Evolutionary conservation across 1,284 basidiomycete species (phyloP).

Genomic region (Sphagnurus paluster): DNA sequence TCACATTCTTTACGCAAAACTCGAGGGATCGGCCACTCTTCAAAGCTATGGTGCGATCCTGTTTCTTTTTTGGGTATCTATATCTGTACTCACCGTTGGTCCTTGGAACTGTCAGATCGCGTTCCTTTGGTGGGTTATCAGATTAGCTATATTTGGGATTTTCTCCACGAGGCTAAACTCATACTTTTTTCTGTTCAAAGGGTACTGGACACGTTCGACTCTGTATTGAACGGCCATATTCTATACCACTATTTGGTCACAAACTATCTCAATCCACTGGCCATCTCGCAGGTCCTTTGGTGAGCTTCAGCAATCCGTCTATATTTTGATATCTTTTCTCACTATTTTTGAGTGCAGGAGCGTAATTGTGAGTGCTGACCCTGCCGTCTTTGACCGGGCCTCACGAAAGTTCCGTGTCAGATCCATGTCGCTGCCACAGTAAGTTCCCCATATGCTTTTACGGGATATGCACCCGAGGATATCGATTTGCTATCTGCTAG

Average conservation of each 20-base stretch:
- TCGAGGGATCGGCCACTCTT: slow-evolving; percentile 37
- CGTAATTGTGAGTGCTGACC: slow-evolving; percentile 37
- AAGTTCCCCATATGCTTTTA: slow-evolving; percentile 15
- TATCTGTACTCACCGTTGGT: slow-evolving; percentile 1
- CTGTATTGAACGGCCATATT: slow-evolving; percentile 46
- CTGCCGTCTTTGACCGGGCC: background rate
- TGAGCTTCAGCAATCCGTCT: slow-evolving; percentile 24
- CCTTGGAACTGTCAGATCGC: slow-evolving; percentile 32
- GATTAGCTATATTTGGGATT: too few species aligned
- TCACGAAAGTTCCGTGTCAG: slow-evolving; percentile 21
- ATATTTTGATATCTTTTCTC: background rate
- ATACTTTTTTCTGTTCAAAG: slow-evolving; percentile 31
- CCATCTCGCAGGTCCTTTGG: slow-evolving; percentile 47
- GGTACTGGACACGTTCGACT: slow-evolving; percentile 52
- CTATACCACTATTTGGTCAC: slow-evolving; percentile 54
- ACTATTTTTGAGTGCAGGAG: slow-evolving; percentile 33
- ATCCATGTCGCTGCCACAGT: slow-evolving; percentile 46
- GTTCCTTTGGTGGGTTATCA: slow-evolving; percentile 38
- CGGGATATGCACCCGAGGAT: too few species aligned
- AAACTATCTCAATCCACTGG: slow-evolving; percentile 45
- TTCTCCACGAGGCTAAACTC: too few species aligned
- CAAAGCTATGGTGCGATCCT: slow-evolving; percentile 39
- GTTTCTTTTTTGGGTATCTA: background rate
- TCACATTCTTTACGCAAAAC: slow-evolving; percentile 46
- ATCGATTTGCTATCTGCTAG: slow-evolving; percentile 23